Conservation (phyloP, 2,329 filamentous ascomycete species). For the Venturia effusa region DNA sequence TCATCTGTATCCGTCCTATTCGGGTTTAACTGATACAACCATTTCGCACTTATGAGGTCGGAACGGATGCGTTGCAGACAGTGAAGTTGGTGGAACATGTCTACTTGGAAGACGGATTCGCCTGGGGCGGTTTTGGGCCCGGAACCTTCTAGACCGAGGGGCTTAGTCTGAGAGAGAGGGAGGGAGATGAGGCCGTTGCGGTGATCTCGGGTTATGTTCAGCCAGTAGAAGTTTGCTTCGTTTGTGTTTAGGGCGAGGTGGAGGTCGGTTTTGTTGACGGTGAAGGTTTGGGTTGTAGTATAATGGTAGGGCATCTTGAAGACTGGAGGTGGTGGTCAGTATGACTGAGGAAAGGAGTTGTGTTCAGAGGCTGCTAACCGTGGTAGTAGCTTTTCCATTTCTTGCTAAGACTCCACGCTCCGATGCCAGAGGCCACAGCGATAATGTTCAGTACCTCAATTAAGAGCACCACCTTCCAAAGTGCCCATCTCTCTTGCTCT, state of each 20-base stretch:
- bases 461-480: not conserved
- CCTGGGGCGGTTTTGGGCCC: not conserved
- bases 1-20: not conserved
- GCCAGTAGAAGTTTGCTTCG: slow-evolving; percentile 5
- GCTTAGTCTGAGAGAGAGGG: not conserved
- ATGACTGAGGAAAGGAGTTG: not conserved
- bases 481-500: not conserved
- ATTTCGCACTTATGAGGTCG: not conserved
- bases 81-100: slow-evolving; percentile 8
- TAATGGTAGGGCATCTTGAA: not conserved
- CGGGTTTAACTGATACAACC: not conserved
- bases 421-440: not conserved
- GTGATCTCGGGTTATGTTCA: slow-evolving; percentile 5
- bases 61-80: slow-evolving; percentile 5
- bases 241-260: slow-evolving; percentile 5
- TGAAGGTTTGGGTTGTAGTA: not conserved
- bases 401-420: not conserved
- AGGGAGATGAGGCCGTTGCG: slow-evolving; percentile 1
- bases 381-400: not conserved
- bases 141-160: not conserved
- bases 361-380: not conserved
- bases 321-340: not conserved
- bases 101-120: slow-evolving; percentile 5
- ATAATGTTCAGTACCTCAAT: not conserved
- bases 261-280: not conserved